Percentiles rank a stretch among this genome's conserved stretches.
Evolutionary conservation across 164 flowering plant species (phyloP).

Genomic region (Magnolia changhungtana): DNA sequence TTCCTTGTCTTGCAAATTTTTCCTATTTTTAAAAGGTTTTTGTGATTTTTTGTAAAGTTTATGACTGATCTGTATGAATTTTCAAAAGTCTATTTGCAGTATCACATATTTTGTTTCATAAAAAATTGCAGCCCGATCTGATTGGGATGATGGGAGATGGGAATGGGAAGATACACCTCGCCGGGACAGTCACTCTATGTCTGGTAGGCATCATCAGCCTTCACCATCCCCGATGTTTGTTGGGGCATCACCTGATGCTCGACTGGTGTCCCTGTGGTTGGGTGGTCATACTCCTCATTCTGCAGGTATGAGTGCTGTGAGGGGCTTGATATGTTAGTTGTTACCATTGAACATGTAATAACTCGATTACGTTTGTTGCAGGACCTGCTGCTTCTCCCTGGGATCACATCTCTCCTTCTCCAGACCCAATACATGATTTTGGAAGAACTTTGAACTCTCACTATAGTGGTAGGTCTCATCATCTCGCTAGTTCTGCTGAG

Average conservation of each 20-base stretch:
- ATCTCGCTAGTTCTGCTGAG: slow-evolving; percentile 29
- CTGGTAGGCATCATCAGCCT: slow-evolving; percentile 53
- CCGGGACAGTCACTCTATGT: slow-evolving; percentile 41
- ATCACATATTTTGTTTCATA: not conserved
- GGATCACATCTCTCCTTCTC: slow-evolving; percentile 81
- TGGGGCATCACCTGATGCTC: slow-evolving; percentile 92
- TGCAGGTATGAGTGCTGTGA: slow-evolving; percentile 33
- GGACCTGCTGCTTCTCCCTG: slow-evolving; percentile 63
- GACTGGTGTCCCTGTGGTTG: slow-evolving; percentile 82
- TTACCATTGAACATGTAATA: not conserved
- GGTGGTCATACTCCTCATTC: slow-evolving; percentile 64
- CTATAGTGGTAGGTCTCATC: slow-evolving; percentile 48
- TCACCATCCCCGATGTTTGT: slow-evolving; percentile 80
- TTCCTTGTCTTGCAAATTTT: not conserved
- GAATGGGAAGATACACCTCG: slow-evolving; percentile 90
- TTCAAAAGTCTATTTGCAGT: not conserved
- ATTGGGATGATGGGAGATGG: slow-evolving; percentile 92
- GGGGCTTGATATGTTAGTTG: not conserved
- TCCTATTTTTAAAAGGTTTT: not conserved
- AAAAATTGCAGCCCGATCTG: slow-evolving; percentile 56
- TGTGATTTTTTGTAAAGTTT: not conserved
- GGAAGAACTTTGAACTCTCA: slow-evolving; percentile 67
- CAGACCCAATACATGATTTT: slow-evolving; percentile 82
- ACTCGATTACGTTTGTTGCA: slow-evolving; percentile 3
- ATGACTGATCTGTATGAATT: not conserved